Evolutionary conservation across 352 stramenopile species (phyloP).

Genomic region (Globisporangium splendens): DNA sequence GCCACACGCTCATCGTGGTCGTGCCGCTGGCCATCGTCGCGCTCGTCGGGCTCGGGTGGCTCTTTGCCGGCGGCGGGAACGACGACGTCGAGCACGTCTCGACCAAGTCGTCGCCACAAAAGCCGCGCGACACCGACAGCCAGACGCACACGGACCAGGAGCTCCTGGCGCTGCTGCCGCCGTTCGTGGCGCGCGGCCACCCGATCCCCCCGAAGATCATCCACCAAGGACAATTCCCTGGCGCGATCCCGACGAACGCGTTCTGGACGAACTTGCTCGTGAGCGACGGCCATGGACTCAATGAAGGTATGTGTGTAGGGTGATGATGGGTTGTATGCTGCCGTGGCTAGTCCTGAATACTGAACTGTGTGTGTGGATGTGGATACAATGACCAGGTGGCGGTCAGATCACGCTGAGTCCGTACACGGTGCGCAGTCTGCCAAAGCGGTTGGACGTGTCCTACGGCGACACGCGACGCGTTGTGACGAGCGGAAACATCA

Average conservation of each 20-base stretch:
- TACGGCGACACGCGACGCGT: slow-evolving; percentile 79
- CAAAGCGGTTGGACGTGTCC: slow-evolving; percentile 70
- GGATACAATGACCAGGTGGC: slow-evolving; percentile 18
- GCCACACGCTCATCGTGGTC: slow-evolving; percentile 50
- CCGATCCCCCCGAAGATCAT: slow-evolving; percentile 60
- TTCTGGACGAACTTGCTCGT: slow-evolving; percentile 91
- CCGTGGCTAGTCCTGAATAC: neutral
- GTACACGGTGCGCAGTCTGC: slow-evolving; percentile 73
- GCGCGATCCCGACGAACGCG: slow-evolving; percentile 79
- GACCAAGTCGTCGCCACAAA: neutral
- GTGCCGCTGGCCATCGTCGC: slow-evolving; percentile 48
- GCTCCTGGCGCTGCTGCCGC: slow-evolving; percentile 55
- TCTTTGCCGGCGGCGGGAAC: slow-evolving; percentile 22
- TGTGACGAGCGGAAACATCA: slow-evolving; percentile 49
- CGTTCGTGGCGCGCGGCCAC: slow-evolving; percentile 50
- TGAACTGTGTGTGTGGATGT: neutral
- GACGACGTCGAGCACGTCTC: slow-evolving; percentile 12
- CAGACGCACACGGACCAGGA: slow-evolving; percentile 29
- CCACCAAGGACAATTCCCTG: slow-evolving; percentile 33
- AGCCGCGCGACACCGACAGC: neutral
- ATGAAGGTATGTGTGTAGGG: slow-evolving; percentile 25
- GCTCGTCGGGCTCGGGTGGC: slow-evolving; percentile 44
- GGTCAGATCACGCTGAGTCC: slow-evolving; percentile 79
- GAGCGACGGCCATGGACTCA: slow-evolving; percentile 65
- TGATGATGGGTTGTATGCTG: neutral